phyloP scores from a whole-genome alignment of 164 flowering plant species.

The Magnolia kwangsiensis region DNA sequence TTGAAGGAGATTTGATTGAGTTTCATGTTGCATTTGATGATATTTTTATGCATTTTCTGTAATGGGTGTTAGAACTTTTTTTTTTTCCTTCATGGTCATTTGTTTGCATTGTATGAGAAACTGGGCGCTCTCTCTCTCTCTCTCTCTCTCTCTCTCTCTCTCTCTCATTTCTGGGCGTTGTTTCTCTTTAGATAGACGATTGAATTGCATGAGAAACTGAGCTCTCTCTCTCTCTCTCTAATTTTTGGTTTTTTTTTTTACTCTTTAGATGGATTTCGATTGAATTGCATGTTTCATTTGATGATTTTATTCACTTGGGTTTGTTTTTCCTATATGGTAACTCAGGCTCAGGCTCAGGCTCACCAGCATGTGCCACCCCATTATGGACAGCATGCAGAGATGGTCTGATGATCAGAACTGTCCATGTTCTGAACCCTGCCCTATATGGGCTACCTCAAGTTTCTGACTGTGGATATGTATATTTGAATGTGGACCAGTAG shows the following conservation, averaged over 20 bases:
- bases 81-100: no score
- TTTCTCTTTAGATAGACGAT: no score
- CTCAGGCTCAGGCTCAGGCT: background rate
- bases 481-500: background rate
- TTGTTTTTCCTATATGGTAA: background rate
- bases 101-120: no score
- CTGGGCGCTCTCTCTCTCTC: no score
- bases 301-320: background rate
- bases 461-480: background rate
- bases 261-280: no score
- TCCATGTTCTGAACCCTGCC: no score
- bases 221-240: no score
- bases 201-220: no score
- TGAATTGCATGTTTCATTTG: background rate
- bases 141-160: no score
- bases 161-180: no score
- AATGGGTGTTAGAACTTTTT: background rate
- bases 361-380: background rate
- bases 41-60: background rate
- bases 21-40: background rate
- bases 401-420: background rate
- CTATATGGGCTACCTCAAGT: no score
- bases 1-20: background rate
- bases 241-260: no score
- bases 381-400: background rate